Base-by-base conservation (phyloP, 257 asterid species). In the Nicotiana noctiflora region DNA sequence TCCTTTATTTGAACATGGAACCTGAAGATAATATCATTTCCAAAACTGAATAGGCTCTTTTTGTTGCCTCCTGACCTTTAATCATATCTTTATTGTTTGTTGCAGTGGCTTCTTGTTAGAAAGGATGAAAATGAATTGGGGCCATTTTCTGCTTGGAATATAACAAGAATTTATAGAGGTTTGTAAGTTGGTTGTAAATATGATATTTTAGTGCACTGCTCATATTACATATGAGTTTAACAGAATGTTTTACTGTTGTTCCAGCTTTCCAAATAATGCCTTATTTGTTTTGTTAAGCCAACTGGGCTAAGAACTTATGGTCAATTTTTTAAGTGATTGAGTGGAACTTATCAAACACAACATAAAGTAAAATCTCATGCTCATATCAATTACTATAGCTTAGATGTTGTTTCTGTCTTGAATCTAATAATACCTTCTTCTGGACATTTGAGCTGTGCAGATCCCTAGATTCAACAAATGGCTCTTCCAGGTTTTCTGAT, bases 21-120 rank as follows among this genome's bases (percentile, higher is more conserved):
- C 10, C 21, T 40, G 76, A 19, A 68, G 76, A 37, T 68, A 40
- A 46, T 40, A 68, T 67, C 53, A 40, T 70, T 44, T 32, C 21
- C 34, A 21, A 13, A 44, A 70, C 3, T 70, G 59, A 1, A 44
- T 25, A 5, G 13, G 77, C 12, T 70, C 15, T 70, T 44, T 70
- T 21, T 67, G 55, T 44, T 19, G 5, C 21, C 13, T 37, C 77
- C 77, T 70, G 13, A 44, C 13, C 77, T 21, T 70, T 44, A 68
- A 40, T 12, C 19, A 37, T 68, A 44, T 21, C 76, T 59, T 76
- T 46, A 44, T 84, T 83, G 64, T 84, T 82, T 90, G 86, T 84
- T 84, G 81, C 89, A 95, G 99, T 95, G 98, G 99, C 95, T 93
- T 82, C 93, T 91, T 40, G 86, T 88, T 52, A 91, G 91, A 70